A percentile compares a stretch with the other conserved stretches of the same genome.
These are phyloP conservation scores for Immersiporthe knoxdaviesiana DNA, from an alignment of 2,329 filamentous ascomycete genomes.

Conservation along the genomic window DNA sequence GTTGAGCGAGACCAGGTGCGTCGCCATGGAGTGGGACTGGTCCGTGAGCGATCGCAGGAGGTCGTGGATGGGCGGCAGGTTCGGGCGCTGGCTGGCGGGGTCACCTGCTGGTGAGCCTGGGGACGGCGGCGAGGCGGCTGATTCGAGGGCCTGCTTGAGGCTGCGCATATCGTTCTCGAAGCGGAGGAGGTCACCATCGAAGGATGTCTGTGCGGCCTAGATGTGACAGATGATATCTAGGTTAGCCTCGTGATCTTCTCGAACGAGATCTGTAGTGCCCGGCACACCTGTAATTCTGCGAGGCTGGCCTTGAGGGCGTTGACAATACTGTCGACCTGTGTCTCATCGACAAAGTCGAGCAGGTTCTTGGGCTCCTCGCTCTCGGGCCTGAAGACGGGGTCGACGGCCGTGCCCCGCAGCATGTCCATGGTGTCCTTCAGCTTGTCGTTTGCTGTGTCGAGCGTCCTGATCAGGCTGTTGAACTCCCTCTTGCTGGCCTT, in stretches of 20 bases:
- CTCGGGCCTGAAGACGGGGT: conserved; percentile 63
- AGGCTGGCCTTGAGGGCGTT: conserved; percentile 72
- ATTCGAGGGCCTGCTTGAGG: conserved; percentile 60
- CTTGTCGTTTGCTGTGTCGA: conserved; percentile 68
- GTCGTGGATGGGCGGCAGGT: conserved; percentile 47
- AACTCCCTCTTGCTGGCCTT: conserved; percentile 64
- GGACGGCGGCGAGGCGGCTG: conserved; percentile 43
- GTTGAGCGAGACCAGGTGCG: conserved; percentile 77
- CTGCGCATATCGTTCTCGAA: conserved; percentile 76
- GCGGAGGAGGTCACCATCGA: conserved; percentile 73
- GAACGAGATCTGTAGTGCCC: background rate
- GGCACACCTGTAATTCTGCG: conserved; percentile 65
- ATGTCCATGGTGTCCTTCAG: conserved; percentile 69
- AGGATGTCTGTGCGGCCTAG: conserved; percentile 67
- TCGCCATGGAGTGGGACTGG: conserved; percentile 81
- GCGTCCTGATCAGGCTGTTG: conserved; percentile 61
- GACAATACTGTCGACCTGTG: conserved; percentile 67
- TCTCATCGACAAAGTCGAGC: conserved; percentile 77
- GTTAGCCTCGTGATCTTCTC: background rate
- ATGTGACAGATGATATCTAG: background rate
- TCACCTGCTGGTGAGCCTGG: conserved; percentile 40
- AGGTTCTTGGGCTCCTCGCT: conserved; percentile 65
- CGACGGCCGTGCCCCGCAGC: conserved; percentile 66
- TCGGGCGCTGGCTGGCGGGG: conserved; percentile 40
- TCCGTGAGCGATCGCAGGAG: conserved; percentile 67